These are phyloP conservation scores for Phanerochaete carnosa DNA, from an alignment of 768 basidiomycete genomes.

Conservation along the genomic window DNA sequence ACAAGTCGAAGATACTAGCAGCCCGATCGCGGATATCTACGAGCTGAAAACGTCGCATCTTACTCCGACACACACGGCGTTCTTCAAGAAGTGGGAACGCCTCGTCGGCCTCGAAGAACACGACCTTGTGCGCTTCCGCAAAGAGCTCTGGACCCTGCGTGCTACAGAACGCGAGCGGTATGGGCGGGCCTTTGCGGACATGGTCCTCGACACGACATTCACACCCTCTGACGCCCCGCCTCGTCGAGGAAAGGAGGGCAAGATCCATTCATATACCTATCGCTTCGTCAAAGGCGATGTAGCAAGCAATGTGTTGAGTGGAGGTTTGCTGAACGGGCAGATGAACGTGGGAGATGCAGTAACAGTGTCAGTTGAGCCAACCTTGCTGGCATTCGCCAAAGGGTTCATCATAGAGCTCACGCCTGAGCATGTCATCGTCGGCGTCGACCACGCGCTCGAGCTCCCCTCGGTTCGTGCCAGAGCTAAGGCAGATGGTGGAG, in stretches of 20 bases:
- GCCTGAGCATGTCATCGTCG: slow-evolving; percentile 62
- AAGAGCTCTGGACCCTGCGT: slow-evolving; percentile 91
- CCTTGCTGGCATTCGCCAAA: slow-evolving; percentile 76
- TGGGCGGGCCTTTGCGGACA: slow-evolving; percentile 81
- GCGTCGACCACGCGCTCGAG: slow-evolving; percentile 79
- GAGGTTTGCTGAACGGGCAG: slow-evolving; percentile 68
- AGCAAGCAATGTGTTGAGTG: neutral
- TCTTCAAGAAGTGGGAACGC: slow-evolving; percentile 90
- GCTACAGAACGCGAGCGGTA: slow-evolving; percentile 74
- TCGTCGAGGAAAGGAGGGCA: slow-evolving; percentile 32
- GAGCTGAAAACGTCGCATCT: slow-evolving; percentile 80
- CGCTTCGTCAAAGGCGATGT: slow-evolving; percentile 44
- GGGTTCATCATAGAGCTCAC: slow-evolving; percentile 80
- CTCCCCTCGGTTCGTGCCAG: slow-evolving; percentile 41
- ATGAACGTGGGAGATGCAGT: slow-evolving; percentile 80
- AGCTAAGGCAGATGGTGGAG: slow-evolving; percentile 13
- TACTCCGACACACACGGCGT: slow-evolving; percentile 57
- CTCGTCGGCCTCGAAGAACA: slow-evolving; percentile 85
- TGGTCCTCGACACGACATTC: slow-evolving; percentile 60
- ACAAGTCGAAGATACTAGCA: slow-evolving; percentile 46
- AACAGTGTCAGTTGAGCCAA: slow-evolving; percentile 83
- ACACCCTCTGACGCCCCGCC: slow-evolving; percentile 12
- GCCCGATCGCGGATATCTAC: slow-evolving; percentile 66
- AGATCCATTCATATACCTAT: slow-evolving; percentile 80
- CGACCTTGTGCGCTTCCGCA: slow-evolving; percentile 78